phyloP scores from a whole-genome alignment of 805 yeast genomes.

The Starmera caribaea region DNA sequence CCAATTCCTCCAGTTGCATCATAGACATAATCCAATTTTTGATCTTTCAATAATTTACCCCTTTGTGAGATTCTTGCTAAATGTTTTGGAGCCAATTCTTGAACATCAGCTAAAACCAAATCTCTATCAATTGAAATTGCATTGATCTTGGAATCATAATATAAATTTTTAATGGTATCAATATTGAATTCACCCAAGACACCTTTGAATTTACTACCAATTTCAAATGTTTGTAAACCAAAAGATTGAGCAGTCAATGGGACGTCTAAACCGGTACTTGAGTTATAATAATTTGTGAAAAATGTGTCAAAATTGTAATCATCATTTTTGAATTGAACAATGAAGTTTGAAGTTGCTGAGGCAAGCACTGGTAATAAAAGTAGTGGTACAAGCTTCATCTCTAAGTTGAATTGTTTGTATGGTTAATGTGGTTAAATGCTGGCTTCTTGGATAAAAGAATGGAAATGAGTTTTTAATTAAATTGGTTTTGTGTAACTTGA shows the following conservation, averaged over 20 bases:
- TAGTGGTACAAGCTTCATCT: no score
- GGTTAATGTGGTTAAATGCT: no score
- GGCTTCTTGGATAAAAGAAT: no score
- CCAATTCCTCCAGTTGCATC: conserved; percentile 33
- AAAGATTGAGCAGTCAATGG: conserved; percentile 1
- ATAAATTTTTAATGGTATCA: conserved; percentile 20
- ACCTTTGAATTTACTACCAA: conserved; percentile 23
- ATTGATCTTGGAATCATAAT: conserved; percentile 24
- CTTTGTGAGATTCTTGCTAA: conserved; percentile 31
- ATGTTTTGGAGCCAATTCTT: conserved; percentile 33
- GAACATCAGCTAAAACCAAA: conserved; percentile 27
- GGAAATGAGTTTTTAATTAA: no score
- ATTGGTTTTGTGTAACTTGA: no score
- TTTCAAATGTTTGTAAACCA: conserved; percentile 14
- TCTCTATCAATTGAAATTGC: conserved; percentile 27
- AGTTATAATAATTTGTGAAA: conserved; percentile 8
- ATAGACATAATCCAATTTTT: conserved; percentile 27
- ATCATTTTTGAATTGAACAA: conserved; percentile 18
- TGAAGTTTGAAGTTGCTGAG: conserved; percentile 9
- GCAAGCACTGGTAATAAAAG: no score
- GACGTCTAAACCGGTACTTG: conserved; percentile 3
- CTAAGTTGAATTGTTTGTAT: no score
- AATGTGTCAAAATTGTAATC: conserved; percentile 11
- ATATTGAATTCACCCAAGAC: conserved; percentile 27
- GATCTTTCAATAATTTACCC: conserved; percentile 15